Evolutionary conservation across 169 alveolate genomes (phyloP), one percentile per base, ranked within the genome.

Genomic region (Cryptosporidium xiaoi): DNA sequence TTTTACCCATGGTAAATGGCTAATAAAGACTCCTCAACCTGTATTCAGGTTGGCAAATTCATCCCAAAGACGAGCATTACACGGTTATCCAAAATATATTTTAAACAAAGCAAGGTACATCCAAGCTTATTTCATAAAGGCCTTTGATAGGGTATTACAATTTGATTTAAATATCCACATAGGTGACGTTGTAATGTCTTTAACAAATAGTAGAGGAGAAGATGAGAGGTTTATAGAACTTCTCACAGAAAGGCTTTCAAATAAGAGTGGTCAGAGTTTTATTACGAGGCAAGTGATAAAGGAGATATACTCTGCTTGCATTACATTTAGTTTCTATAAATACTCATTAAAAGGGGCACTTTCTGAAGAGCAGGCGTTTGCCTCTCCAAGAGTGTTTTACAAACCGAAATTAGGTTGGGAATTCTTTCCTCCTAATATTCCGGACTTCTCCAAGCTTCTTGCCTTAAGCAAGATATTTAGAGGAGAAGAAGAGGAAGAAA

Each of bases 341-440:
- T 77, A 60, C 55, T 18, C 36, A 15, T 53, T 77, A 2, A 56
- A 62, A 12, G 87, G 87, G 36, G 87, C 87, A 7, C 65, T 77
- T 20, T 77, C 87, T 6, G 87, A 77, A 24, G 87, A 77, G 31
- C 87, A 77, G 29, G 87, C 87, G 3, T 77, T 77, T 60, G 87
- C 87, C 20, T 53, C 87, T n/a, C 64, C 87, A 5, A 77, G 87
- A 77, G 87, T 77, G 8, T 60, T 77, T 77, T 77, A 77, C 51
- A 77, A 77, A 34, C 65, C 87, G 15, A 77, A 60, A 18, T 3
- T 60, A 44, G 87, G 87, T 3, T 77, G 87, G 87, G 66, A 24
- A 10, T 77, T 77, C 24, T 27, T 77, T 24, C 71, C 71, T n/a
- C 87, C 87, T 1, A 77, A 77, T 60, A 62, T 60, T 1, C 87